Base-by-base conservation (phyloP, 352 stramenopile genomes). In the Pythium graminicola region DNA sequence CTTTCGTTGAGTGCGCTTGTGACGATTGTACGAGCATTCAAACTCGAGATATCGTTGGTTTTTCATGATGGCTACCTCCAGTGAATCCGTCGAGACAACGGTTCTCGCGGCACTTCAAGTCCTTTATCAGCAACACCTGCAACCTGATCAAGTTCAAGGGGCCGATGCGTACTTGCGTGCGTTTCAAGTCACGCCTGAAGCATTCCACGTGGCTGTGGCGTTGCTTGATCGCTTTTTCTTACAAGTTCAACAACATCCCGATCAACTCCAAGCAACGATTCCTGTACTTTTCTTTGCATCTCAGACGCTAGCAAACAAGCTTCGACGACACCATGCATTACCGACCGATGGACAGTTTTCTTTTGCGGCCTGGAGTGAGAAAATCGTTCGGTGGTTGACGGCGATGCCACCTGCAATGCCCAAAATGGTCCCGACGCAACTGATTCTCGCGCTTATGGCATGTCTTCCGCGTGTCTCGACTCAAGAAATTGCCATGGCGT, bases 241-340 rank as follows among this genome's bases (percentile, higher is more conserved):
- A 19, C 45, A 60, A 36, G 39, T 35, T 31, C 64, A 44, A 33
- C 57, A 57, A 20, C 61, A 42, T 39, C 41, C 49, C 10, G 53
- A 62, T 26, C 54, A 52, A 32, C 51, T 67, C 11, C 38, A 31
- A 13, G 9, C 33, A 13, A 32, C 49, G 19, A 61, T 84, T 11
- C 76, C 80, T 11, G 63, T 79, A 19, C 62, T 86, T 22, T 92
- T 90, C 63, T 92, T 92, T 62, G 70, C 81, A 19, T 67, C 81
- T 16, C 81, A 92, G 69, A 92, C 81, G 58, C 68, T 92, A 43
- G 77, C 79, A n/a, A 89, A 76, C 64, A 89, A 90, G 59, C 52
- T 92, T 16, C 76, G 81, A 5, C 75, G 78, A 19, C 70, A 86
- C 38, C 67, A 76, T 28, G 56, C 57, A 53, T 62, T 83, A 52